These are phyloP conservation scores for Botrytis byssoidea DNA, from an alignment of 2,329 filamentous ascomycete species.

Conservation along the genomic window DNA sequence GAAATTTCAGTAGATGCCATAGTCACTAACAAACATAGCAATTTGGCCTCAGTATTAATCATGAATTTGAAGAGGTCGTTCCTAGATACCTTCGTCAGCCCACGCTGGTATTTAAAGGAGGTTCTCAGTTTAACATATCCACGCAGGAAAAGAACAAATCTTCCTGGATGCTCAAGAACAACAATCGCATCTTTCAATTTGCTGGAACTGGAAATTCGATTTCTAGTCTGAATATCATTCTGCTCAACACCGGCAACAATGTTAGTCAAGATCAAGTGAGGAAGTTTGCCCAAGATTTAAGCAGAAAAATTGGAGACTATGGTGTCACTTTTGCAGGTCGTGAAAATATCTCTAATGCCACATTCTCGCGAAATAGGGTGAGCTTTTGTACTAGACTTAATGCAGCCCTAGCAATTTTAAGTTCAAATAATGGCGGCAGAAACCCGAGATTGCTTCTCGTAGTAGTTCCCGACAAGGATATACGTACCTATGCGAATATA, in stretches of 20 bases:
- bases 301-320: background rate
- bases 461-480: background rate
- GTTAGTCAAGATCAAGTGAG: fast-evolving
- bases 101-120: background rate
- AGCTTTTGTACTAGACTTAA: fast-evolving
- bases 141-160: background rate
- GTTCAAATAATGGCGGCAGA: background rate
- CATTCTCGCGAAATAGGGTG: background rate
- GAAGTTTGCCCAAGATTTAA: background rate
- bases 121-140: background rate
- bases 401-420: background rate
- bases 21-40: background rate
- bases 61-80: background rate
- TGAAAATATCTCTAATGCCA: background rate
- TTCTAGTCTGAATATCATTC: background rate
- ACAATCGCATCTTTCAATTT: background rate
- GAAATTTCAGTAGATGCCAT: background rate
- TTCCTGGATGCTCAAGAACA: background rate
- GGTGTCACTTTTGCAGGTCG: background rate
- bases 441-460: background rate
- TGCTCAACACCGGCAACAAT: background rate
- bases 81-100: background rate
- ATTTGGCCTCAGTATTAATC: background rate
- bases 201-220: too few species aligned
- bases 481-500: slow-evolving; percentile 17